Conservation (phyloP, 495 filamentous ascomycete species). For the Haplographium delicatum region DNA sequence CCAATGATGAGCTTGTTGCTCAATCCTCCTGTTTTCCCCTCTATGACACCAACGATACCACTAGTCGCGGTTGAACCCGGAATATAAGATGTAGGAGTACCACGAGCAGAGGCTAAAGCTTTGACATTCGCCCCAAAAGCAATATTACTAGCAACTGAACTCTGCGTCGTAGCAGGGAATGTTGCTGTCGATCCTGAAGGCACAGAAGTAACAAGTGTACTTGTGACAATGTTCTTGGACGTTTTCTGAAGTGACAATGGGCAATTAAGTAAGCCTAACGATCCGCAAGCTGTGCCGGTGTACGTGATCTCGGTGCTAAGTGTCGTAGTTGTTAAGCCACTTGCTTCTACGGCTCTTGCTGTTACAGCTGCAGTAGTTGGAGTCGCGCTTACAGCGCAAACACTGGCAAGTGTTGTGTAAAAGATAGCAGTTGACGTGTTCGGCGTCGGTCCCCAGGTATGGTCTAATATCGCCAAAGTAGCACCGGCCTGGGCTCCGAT, state of each 20-base stretch:
- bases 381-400: slow-evolving; percentile 35
- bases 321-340: slow-evolving; percentile 31
- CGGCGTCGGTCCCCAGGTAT: slow-evolving; percentile 46
- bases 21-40: slow-evolving; percentile 20
- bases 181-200: slow-evolving; percentile 32
- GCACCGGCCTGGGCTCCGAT: slow-evolving; percentile 48
- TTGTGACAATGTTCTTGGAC: slow-evolving; percentile 25
- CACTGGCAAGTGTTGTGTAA: slow-evolving; percentile 44
- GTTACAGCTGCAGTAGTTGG: slow-evolving; percentile 24
- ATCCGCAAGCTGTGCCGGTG: slow-evolving; percentile 35
- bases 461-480: slow-evolving; percentile 33
- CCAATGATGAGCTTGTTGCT: slow-evolving; percentile 38
- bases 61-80: slow-evolving; percentile 24
- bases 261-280: slow-evolving; percentile 39
- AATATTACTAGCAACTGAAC: slow-evolving; percentile 28
- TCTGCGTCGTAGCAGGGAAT: slow-evolving; percentile 31
- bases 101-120: slow-evolving; percentile 31
- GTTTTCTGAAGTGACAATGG: slow-evolving; percentile 43
- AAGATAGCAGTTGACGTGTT: slow-evolving; percentile 44
- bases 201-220: slow-evolving; percentile 33
- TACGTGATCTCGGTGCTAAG: slow-evolving; percentile 31
- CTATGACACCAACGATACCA: not conserved
- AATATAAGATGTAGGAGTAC: slow-evolving; percentile 28
- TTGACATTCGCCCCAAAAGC: slow-evolving; percentile 35
- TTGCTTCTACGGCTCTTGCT: too few species aligned